phyloP scores from a whole-genome alignment of 257 asterid genomes.

The Nicotiana knightiana region DNA sequence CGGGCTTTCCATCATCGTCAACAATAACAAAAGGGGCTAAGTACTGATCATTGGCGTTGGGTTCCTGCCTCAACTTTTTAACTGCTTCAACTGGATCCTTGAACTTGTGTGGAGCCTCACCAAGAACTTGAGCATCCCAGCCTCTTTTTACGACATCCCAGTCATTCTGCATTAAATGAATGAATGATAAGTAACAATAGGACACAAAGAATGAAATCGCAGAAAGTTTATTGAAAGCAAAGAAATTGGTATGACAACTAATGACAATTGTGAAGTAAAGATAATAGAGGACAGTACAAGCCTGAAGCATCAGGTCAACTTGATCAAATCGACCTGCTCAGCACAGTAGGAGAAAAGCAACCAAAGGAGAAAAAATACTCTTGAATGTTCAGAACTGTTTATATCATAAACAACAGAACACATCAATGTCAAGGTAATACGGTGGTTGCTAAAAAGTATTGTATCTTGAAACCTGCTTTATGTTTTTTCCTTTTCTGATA shows the following conservation, averaged over 20 bases:
- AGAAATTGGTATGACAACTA: neutral
- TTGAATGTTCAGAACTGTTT: neutral
- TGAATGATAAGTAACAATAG: neutral
- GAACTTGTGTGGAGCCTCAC: slow-evolving; percentile 91
- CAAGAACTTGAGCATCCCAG: slow-evolving; percentile 99
- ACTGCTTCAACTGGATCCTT: slow-evolving; percentile 71
- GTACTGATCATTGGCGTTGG: slow-evolving; percentile 63
- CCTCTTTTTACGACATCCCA: slow-evolving; percentile 94
- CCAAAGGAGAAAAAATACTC: neutral
- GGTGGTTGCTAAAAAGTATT: neutral
- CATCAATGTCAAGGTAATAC: neutral
- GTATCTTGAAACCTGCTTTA: neutral
- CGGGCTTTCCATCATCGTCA: slow-evolving; percentile 76
- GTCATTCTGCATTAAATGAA: slow-evolving; percentile 53
- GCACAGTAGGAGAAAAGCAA: neutral
- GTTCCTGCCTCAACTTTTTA: slow-evolving; percentile 75
- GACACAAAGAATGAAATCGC: slow-evolving; percentile 9
- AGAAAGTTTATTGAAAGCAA: neutral
- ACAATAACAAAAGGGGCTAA: slow-evolving; percentile 91
- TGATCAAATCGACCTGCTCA: neutral
- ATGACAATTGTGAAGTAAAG: neutral
- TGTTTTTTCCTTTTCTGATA: neutral
- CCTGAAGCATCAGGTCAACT: neutral
- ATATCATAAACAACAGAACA: neutral
- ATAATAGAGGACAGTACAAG: neutral